These are phyloP conservation scores for Candida nemodendra DNA, from an alignment of 805 yeast genomes.

Conservation along the genomic window DNA sequence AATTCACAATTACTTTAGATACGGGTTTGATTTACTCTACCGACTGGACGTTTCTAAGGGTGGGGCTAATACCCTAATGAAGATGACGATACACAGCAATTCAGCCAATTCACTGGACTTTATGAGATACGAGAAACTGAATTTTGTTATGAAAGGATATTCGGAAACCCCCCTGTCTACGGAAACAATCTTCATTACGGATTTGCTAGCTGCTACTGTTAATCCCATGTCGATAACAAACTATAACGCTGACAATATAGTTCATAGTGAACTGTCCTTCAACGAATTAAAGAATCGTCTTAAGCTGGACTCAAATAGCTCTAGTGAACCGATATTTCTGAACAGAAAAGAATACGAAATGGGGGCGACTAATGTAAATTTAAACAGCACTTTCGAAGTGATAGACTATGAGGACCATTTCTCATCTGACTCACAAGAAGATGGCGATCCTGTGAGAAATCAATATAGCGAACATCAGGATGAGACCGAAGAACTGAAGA, in stretches of 20 bases:
- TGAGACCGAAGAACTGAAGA: slow-evolving; percentile 23
- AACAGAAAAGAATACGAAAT: slow-evolving; percentile 35
- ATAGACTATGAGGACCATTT: slow-evolving; percentile 29
- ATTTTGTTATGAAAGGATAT: slow-evolving; percentile 23
- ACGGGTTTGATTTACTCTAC: slow-evolving; percentile 56
- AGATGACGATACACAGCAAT: slow-evolving; percentile 52
- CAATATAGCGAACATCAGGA: not conserved
- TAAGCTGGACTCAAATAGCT: slow-evolving; percentile 4
- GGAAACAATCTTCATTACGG: not conserved
- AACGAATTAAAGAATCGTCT: slow-evolving; percentile 1
- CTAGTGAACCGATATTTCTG: slow-evolving; percentile 29
- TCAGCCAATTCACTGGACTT: slow-evolving; percentile 51
- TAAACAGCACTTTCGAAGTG: slow-evolving; percentile 27
- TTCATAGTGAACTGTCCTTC: slow-evolving; percentile 1
- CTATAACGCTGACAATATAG: not conserved
- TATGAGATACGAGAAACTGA: slow-evolving; percentile 51
- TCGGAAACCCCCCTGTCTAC: not conserved
- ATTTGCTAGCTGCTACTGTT: not conserved
- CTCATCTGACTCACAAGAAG: slow-evolving; percentile 8
- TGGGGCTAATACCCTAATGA: slow-evolving; percentile 38
- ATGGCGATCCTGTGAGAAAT: slow-evolving; percentile 2
- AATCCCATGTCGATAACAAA: not conserved
- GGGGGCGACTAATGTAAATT: slow-evolving; percentile 19
- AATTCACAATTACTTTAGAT: slow-evolving; percentile 56
- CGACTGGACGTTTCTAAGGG: slow-evolving; percentile 31